Evolutionary conservation across 1,139 yeast species (phyloP), one percentile per base, ranked within the genome.

Genomic region (Saccharomyces hybrid): DNA sequence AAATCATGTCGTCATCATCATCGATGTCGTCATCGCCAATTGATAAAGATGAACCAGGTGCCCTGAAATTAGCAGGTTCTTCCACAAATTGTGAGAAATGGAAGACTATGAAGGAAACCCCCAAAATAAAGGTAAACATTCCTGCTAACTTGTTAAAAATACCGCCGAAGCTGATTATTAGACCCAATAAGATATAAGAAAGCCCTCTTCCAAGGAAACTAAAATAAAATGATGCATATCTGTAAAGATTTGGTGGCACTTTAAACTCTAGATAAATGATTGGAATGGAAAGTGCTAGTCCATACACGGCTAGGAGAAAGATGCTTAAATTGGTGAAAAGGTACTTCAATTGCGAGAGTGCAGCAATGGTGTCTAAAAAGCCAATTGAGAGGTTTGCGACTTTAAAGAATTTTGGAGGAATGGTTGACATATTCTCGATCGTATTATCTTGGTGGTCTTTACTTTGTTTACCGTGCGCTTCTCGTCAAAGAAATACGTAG

Each of bases 171-270:
- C 82, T 77, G 60, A 86, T 76, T 61, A 85, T 74, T 29, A 83
- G 76, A 21, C 88, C 88, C 56, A 88, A 74, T 54, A 87, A 74
- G 14, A 86, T 75, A 71, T 88, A 87, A 64, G 86, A 81, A 12
- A 83, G 67, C 21, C 96, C 97, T 64, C 97, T 79, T 4, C 97
- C 97, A 16, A 87, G 71, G 66, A 89, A 89, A 14, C 95, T 87
- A 69, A 86, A 87, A 58, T 66, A 67, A 65, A 90, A 89, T 2
- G 95, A 86, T 19, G 86, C 93, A 67, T 84, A 88, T 12, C 81
- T 78, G 61, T 82, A 78, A 8, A 90, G 80, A 61, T 82, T 81
- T 1, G 88, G 80, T 3, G 88, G 88, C 51, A 83, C 81, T 61
- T 78, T 75, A 66, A 84, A 84, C 66, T 86, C 91, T 69, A 63